phyloP scores from a whole-genome alignment of 2,329 filamentous ascomycete species.

The Acrocalymma vagum region DNA sequence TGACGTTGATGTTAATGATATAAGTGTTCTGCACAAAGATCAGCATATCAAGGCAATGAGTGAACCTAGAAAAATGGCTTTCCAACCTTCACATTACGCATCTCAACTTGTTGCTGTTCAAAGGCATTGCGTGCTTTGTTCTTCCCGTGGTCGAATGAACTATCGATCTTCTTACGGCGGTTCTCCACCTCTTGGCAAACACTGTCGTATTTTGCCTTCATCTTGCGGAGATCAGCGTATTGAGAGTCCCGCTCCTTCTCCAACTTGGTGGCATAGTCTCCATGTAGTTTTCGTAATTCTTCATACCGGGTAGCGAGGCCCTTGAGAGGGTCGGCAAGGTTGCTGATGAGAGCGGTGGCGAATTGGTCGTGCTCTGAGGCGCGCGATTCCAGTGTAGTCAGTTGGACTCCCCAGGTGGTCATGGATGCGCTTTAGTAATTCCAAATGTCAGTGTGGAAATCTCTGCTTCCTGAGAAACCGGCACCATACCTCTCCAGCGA shows the following conservation, averaged over 20 bases:
- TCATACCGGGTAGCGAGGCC: slow-evolving; percentile 79
- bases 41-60: no score
- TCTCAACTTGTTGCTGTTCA: slow-evolving; percentile 90
- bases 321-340: slow-evolving; percentile 88
- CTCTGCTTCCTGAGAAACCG: no score
- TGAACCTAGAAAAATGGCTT: no score
- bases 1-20: slow-evolving; percentile 92
- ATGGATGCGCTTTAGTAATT: slow-evolving; percentile 85
- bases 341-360: slow-evolving; percentile 77
- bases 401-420: slow-evolving; percentile 95
- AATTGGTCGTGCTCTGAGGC: slow-evolving; percentile 90
- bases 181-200: slow-evolving; percentile 95
- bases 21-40: slow-evolving; percentile 80
- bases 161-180: slow-evolving; percentile 92
- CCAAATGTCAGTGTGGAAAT: no score
- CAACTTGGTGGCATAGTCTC: slow-evolving; percentile 86
- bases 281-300: slow-evolving; percentile 89
- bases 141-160: slow-evolving; percentile 86
- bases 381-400: slow-evolving; percentile 86
- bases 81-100: slow-evolving; percentile 94
- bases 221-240: slow-evolving; percentile 87
- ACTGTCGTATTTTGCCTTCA: slow-evolving; percentile 91
- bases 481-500: slow-evolving; percentile 83
- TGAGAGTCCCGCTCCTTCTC: slow-evolving; percentile 87
- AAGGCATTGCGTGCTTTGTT: slow-evolving; percentile 89